phyloP scores from a whole-genome alignment of 2,329 filamentous ascomycete genomes.

The Trichoderma atrobrunneum region DNA sequence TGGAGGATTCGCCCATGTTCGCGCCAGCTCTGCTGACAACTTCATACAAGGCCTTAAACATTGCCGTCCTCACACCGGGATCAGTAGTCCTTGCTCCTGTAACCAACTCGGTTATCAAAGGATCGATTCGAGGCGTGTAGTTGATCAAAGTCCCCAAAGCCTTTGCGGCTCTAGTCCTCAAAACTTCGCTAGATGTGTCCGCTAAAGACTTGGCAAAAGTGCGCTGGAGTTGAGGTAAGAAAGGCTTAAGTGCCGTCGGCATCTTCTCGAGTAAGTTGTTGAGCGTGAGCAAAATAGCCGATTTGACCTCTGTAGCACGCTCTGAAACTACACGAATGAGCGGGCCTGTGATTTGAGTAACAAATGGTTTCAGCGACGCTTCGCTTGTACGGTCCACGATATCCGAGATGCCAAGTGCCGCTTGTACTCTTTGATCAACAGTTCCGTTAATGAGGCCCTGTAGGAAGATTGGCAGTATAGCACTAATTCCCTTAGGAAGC shows the following conservation, averaged over 20 bases:
- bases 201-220: conserved; percentile 96
- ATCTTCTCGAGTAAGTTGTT: conserved; percentile 98
- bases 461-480: conserved; percentile 92
- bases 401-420: conserved; percentile 91
- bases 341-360: conserved; percentile 95
- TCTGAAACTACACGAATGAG: conserved; percentile 97
- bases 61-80: conserved; percentile 83
- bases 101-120: conserved; percentile 86
- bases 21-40: conserved; percentile 91
- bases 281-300: conserved; percentile 87
- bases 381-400: conserved; percentile 90
- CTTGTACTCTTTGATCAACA: conserved; percentile 84
- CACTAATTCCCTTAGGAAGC: conserved; percentile 94
- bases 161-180: conserved; percentile 86
- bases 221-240: conserved; percentile 91
- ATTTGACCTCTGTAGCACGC: conserved; percentile 92
- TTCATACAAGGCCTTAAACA: conserved; percentile 95
- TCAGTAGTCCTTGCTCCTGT: conserved; percentile 90
- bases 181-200: conserved; percentile 83
- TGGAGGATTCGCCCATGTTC: conserved; percentile 91
- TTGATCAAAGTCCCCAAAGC: conserved; percentile 94
- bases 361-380: conserved; percentile 85
- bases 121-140: conserved; percentile 90
- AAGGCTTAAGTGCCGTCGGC: conserved; percentile 89
- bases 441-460: conserved; percentile 98